These are phyloP conservation scores for Penicillium sp. DNA, from an alignment of 2,329 filamentous ascomycete genomes.

Conservation along the genomic window DNA sequence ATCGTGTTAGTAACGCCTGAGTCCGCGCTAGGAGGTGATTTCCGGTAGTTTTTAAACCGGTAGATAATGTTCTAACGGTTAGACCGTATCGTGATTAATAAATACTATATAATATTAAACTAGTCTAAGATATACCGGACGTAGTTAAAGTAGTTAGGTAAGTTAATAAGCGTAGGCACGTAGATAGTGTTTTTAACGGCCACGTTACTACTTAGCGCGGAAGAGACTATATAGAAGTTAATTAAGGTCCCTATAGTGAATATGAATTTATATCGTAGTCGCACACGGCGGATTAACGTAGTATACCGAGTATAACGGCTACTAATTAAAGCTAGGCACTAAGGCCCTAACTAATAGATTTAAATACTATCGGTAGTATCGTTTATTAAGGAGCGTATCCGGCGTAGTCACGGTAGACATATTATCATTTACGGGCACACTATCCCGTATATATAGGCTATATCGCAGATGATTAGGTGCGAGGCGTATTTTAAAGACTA, in stretches of 20 bases:
- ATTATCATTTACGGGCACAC: not conserved
- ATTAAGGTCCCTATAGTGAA: not conserved
- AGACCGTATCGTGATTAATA: slow-evolving; percentile 15
- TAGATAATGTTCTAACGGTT: slow-evolving; percentile 4
- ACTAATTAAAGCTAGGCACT: not conserved
- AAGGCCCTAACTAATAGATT: not conserved
- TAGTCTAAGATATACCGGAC: not conserved
- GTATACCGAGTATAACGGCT: slow-evolving; percentile 15
- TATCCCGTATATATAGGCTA: not conserved
- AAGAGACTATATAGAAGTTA: not conserved
- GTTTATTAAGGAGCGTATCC: slow-evolving; percentile 1
- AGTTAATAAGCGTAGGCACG: not conserved
- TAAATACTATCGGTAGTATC: not conserved
- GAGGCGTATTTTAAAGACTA: not conserved
- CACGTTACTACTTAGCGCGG: slow-evolving; percentile 16
- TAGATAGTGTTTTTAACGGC: slow-evolving; percentile 23
- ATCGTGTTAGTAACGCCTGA: slow-evolving; percentile 23
- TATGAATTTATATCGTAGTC: slow-evolving; percentile 8
- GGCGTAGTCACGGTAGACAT: not conserved
- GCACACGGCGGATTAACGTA: slow-evolving; percentile 11
- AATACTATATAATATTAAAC: slow-evolving; percentile 23
- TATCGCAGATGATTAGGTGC: not conserved
- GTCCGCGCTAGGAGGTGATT: slow-evolving; percentile 8
- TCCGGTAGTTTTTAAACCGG: slow-evolving; percentile 15
- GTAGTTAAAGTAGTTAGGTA: slow-evolving; percentile 10